Conservation (phyloP, 129 eudicot genomes). For the Heracleum sosnowskyi region DNA sequence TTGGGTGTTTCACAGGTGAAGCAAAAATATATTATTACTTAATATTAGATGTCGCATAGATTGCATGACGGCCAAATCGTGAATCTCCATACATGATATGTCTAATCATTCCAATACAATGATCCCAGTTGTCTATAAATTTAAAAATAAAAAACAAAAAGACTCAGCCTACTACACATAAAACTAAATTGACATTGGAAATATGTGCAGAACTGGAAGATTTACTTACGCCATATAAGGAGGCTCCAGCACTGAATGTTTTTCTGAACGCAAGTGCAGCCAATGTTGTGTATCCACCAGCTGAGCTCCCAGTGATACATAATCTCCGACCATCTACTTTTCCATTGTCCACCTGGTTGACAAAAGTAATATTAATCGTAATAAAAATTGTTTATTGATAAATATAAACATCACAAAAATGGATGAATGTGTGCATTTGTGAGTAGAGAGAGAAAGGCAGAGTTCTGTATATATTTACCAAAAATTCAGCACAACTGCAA, state of each 20-base stretch:
- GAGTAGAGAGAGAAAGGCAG: neutral
- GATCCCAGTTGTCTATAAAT: neutral
- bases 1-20: neutral
- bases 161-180: neutral
- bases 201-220: neutral
- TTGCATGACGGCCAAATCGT: neutral
- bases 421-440: neutral
- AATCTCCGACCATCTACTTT: constrained; percentile 72
- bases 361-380: constrained; percentile 6
- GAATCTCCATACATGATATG: neutral
- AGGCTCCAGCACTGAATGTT: constrained; percentile 84
- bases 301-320: constrained; percentile 96
- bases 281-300: constrained; percentile 96
- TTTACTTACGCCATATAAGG: constrained; percentile 88
- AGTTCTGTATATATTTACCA: constrained; percentile 40
- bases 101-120: neutral
- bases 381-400: neutral
- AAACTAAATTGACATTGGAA: neutral
- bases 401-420: neutral
- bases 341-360: constrained; percentile 69
- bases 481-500: constrained; percentile 88
- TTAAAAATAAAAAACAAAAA: no score
- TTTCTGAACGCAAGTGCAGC: constrained; percentile 94
- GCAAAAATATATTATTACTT: neutral
- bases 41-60: neutral